phyloP scores from a whole-genome alignment of 2,329 filamentous ascomycete species.

The Blastomyces silverae region DNA sequence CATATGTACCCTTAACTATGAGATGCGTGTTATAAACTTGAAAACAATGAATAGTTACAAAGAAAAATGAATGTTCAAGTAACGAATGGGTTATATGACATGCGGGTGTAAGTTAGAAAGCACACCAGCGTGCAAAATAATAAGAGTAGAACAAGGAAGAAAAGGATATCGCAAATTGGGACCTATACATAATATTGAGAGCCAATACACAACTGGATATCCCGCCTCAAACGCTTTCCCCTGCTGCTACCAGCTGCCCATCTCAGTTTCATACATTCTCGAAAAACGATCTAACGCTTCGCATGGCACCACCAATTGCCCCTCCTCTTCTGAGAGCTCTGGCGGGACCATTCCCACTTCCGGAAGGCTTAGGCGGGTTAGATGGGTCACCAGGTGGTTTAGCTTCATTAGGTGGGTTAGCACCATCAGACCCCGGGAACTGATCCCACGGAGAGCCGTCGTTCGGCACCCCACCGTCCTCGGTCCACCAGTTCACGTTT shows the following conservation, averaged over 20 bases:
- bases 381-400: too few relatives aligned
- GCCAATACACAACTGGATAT: background rate
- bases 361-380: background rate
- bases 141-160: background rate
- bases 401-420: too few relatives aligned
- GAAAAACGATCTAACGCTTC: slow-evolving; percentile 3
- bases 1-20: too few relatives aligned
- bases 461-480: slow-evolving; percentile 28
- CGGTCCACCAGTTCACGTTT: slow-evolving; percentile 30
- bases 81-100: too few relatives aligned
- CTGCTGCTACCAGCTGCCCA: background rate
- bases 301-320: background rate
- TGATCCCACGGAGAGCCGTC: background rate
- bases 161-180: background rate
- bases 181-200: background rate
- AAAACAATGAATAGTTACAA: background rate
- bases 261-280: background rate
- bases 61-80: background rate
- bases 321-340: background rate
- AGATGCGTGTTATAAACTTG: too few relatives aligned
- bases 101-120: background rate
- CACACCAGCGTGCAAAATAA: background rate
- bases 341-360: background rate
- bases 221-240: background rate
- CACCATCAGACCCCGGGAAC: background rate